Conservation (phyloP, 2,329 filamentous ascomycete species). For the Cercospora nicotianae region DNA sequence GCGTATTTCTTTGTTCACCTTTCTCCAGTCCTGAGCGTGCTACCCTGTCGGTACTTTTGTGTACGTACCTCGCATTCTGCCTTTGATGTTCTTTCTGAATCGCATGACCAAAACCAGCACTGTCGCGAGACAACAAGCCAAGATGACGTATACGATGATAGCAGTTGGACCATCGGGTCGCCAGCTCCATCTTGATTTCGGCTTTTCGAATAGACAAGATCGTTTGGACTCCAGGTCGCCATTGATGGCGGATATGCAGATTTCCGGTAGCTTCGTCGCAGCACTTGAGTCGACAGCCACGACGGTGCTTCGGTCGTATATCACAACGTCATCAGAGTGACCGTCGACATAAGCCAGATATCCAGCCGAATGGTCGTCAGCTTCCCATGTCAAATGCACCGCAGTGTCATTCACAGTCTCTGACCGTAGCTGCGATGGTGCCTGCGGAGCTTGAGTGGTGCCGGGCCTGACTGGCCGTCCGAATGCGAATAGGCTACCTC, state of each 20-base stretch:
- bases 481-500: neutral
- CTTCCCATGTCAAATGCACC: constrained; percentile 3
- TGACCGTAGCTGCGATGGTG: neutral
- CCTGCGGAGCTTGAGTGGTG: neutral
- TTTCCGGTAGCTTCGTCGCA: neutral
- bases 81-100: neutral
- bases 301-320: neutral
- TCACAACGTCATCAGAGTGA: neutral
- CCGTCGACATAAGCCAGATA: neutral
- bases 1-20: neutral
- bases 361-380: neutral
- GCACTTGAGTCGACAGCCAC: neutral
- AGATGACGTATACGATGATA: neutral
- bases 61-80: neutral
- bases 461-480: constrained; percentile 6
- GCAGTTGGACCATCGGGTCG: neutral
- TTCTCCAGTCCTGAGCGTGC: no score
- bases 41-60: neutral
- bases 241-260: constrained; percentile 13
- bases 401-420: constrained; percentile 4
- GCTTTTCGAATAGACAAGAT: neutral
- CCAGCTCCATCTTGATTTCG: neutral
- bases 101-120: neutral
- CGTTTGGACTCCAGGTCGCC: constrained; percentile 7
- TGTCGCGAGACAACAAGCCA: neutral